Conservation (phyloP, 805 yeast genomes). For the Sugiyamaella floridensis region DNA sequence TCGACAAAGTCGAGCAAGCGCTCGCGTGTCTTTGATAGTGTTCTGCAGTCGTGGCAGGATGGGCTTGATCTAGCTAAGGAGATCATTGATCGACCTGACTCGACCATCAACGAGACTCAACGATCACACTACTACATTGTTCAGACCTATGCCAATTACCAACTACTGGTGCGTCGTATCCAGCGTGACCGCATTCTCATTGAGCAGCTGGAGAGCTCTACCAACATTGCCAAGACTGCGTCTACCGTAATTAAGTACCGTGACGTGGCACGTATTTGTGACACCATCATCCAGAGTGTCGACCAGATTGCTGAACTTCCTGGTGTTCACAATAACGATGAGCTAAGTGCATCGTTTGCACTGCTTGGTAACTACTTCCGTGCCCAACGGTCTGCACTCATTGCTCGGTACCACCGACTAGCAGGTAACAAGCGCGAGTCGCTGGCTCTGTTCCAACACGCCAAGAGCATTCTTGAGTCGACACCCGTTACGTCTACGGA, state of each 20-base stretch:
- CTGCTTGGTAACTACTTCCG: conserved; percentile 43
- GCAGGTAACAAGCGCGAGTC: conserved; percentile 26
- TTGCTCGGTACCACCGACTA: conserved; percentile 37
- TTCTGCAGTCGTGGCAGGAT: conserved; percentile 62
- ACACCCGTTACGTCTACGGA: neutral
- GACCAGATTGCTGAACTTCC: conserved; percentile 69
- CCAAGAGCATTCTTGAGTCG: conserved; percentile 5
- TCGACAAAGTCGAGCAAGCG: conserved; percentile 29
- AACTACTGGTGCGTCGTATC: conserved; percentile 55
- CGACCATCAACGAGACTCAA: conserved; percentile 12
- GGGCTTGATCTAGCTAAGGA: conserved; percentile 53
- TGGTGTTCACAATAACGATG: conserved; percentile 85
- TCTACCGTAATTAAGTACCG: conserved; percentile 7
- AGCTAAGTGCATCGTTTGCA: conserved; percentile 48
- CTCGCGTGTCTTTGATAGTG: conserved; percentile 47
- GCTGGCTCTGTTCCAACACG: conserved; percentile 25
- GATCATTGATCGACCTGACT: conserved; percentile 43
- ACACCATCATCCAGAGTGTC: conserved; percentile 46
- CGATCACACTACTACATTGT: conserved; percentile 67
- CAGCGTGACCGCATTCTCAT: conserved; percentile 59
- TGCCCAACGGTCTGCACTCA: conserved; percentile 37
- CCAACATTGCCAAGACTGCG: conserved; percentile 10
- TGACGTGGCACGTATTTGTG: conserved; percentile 45
- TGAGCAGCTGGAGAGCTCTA: conserved; percentile 12
- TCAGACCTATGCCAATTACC: conserved; percentile 67